These are phyloP conservation scores for Moniliella sp. DNA, from an alignment of 1,284 basidiomycete genomes.

Conservation along the genomic window DNA sequence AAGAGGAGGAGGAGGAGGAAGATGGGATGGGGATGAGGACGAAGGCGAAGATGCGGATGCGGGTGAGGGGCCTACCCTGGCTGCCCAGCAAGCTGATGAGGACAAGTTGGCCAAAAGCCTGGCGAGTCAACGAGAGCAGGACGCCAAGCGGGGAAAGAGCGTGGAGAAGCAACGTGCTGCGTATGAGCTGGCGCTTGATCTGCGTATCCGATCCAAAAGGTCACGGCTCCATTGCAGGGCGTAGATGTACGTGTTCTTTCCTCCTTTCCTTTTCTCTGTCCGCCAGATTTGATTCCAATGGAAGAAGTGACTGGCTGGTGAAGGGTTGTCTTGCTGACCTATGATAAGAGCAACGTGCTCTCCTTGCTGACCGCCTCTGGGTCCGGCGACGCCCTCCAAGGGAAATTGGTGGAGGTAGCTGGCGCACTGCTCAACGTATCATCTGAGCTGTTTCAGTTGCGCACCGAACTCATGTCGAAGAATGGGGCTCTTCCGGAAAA, in stretches of 20 bases:
- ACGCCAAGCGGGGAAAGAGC: background rate
- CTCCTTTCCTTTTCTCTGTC: too few species aligned
- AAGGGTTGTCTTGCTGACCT: too few species aligned
- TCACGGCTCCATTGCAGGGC: conserved; percentile 1
- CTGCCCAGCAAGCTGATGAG: background rate
- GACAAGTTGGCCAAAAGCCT: background rate
- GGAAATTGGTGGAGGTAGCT: background rate
- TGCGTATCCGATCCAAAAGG: conserved; percentile 18
- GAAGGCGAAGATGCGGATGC: background rate
- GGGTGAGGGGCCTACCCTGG: background rate
- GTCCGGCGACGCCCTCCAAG: conserved; percentile 1
- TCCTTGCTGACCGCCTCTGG: conserved; percentile 5
- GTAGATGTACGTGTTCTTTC: conserved; percentile 1
- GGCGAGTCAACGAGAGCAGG: background rate
- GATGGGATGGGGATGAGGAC: background rate
- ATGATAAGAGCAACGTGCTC: conserved; percentile 7
- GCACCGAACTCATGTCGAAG: background rate
- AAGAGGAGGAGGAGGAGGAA: background rate
- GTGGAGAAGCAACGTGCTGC: background rate
- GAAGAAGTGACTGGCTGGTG: too few species aligned
- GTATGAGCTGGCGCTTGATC: conserved; percentile 7
- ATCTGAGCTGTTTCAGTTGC: background rate
- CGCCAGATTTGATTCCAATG: too few species aligned
- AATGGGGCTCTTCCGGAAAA: background rate
- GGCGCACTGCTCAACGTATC: background rate